phyloP scores from a whole-genome alignment of 1,139 yeast genomes.

The Arxiozyma slooffiae region DNA sequence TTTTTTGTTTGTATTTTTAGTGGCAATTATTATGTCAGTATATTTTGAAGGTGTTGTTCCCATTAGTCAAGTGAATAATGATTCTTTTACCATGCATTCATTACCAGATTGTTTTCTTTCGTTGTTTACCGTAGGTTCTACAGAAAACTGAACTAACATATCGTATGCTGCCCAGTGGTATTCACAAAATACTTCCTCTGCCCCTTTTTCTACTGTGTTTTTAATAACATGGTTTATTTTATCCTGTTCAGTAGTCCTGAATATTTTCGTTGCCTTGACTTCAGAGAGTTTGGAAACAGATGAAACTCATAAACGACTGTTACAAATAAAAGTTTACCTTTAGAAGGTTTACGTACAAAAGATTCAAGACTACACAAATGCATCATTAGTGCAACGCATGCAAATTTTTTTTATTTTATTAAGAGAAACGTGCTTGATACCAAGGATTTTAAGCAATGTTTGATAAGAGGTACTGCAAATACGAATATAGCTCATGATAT shows the following conservation, averaged over 20 bases:
- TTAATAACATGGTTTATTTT: conserved; percentile 75
- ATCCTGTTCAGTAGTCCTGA: conserved; percentile 70
- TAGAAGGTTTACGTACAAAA: conserved; percentile 38
- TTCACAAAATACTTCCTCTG: conserved; percentile 41
- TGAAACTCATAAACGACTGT: conserved; percentile 60
- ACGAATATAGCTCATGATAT: conserved; percentile 33
- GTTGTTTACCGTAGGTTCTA: conserved; percentile 70
- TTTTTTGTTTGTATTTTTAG: conserved; percentile 51
- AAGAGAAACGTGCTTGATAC: conserved; percentile 16
- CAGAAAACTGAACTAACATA: conserved; percentile 85
- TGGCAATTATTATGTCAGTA: conserved; percentile 58
- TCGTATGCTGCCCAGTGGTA: conserved; percentile 49
- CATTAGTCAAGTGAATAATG: conserved; percentile 34
- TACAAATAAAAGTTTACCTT: conserved; percentile 69
- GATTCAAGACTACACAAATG: conserved; percentile 29
- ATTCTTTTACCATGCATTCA: conserved; percentile 59
- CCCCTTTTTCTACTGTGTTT: conserved; percentile 52
- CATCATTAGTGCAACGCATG: conserved; percentile 27
- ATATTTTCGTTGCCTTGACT: conserved; percentile 87
- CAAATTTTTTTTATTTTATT: conserved; percentile 23
- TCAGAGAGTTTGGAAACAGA: conserved; percentile 72
- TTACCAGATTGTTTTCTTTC: conserved; percentile 69
- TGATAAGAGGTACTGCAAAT: conserved; percentile 41
- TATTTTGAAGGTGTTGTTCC: conserved; percentile 66
- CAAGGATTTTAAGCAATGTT: conserved; percentile 31